Conservation (phyloP, 2,329 filamentous ascomycete genomes). For the Podosphaera leucotricha region DNA sequence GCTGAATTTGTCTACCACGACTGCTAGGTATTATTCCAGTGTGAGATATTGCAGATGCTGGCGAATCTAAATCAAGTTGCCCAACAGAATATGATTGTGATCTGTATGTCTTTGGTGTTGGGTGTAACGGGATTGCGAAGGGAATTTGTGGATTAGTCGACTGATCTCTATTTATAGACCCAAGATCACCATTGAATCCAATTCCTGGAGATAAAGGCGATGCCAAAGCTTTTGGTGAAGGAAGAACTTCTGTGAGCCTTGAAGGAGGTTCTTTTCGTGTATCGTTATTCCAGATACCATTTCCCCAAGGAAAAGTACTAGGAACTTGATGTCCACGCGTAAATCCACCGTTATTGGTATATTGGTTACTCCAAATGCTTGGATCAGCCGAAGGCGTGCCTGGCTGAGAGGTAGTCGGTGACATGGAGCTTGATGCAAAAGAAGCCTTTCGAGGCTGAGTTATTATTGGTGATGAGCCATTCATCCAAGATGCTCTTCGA, state of each 20-base stretch:
- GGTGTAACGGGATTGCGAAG: slow-evolving; percentile 70
- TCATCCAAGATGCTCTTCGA: slow-evolving; percentile 64
- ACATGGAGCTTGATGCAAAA: slow-evolving; percentile 52
- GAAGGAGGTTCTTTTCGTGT: slow-evolving; percentile 50
- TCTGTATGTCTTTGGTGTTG: slow-evolving; percentile 76
- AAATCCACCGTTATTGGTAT: slow-evolving; percentile 19
- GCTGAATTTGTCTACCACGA: slow-evolving; percentile 22
- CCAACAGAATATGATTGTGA: slow-evolving; percentile 95
- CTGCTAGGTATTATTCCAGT: slow-evolving; percentile 8
- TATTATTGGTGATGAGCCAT: slow-evolving; percentile 46
- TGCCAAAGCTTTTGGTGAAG: slow-evolving; percentile 43
- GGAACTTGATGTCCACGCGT: slow-evolving; percentile 21
- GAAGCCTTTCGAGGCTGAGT: slow-evolving; percentile 50
- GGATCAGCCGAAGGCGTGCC: slow-evolving; percentile 52
- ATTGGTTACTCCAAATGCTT: slow-evolving; percentile 30
- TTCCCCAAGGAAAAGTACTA: slow-evolving; percentile 45
- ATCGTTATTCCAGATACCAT: slow-evolving; percentile 61
- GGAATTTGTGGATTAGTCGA: slow-evolving; percentile 44
- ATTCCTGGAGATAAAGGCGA: slow-evolving; percentile 20
- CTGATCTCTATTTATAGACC: slow-evolving; percentile 24
- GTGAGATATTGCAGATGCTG: slow-evolving; percentile 7
- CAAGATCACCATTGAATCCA: slow-evolving; percentile 24
- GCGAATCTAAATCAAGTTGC: slow-evolving; percentile 50
- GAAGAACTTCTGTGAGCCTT: slow-evolving; percentile 49
- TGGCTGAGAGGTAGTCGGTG: slow-evolving; percentile 58